Percentiles rank a stretch among this genome's conserved stretches.
phyloP scores from a whole-genome alignment of 2,329 filamentous ascomycete genomes.

The Xylaria sp. region DNA sequence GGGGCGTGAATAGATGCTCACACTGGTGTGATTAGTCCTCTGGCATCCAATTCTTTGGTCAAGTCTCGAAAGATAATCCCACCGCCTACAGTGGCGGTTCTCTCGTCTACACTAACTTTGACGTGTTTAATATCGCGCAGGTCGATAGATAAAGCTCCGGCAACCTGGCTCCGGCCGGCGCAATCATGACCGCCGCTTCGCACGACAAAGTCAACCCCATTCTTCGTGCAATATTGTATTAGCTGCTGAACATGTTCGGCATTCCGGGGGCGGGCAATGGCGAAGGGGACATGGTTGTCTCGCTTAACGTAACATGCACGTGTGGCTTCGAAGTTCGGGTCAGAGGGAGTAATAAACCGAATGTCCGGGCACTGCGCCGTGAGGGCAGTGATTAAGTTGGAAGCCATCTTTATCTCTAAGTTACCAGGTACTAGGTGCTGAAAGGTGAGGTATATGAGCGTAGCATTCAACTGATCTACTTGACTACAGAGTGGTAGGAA shows the following conservation, averaged over 20 bases:
- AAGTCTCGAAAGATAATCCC: conserved; percentile 50
- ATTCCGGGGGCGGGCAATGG: conserved; percentile 41
- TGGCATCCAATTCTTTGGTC: conserved; percentile 42
- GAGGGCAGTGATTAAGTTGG: neutral
- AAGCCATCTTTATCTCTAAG: no score
- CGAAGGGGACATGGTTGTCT: conserved; percentile 27
- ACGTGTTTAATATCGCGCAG: conserved; percentile 52
- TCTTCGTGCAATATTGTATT: conserved; percentile 36
- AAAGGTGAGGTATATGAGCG: no score
- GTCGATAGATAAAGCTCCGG: conserved; percentile 51
- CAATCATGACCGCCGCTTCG: conserved; percentile 52
- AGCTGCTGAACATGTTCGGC: conserved; percentile 38
- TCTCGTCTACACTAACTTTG: conserved; percentile 41
- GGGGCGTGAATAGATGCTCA: conserved; percentile 23
- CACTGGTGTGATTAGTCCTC: conserved; percentile 48
- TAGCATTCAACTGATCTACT: no score
- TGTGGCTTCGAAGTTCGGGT: conserved; percentile 37
- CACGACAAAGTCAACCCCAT: conserved; percentile 44
- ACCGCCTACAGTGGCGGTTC: conserved; percentile 51
- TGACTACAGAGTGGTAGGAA: no score
- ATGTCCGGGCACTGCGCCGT: conserved; percentile 16
- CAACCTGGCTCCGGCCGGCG: conserved; percentile 47
- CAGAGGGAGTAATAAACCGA: conserved; percentile 20
- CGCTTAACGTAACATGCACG: conserved; percentile 35
- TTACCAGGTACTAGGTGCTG: no score